phyloP scores from a whole-genome alignment of 2,329 filamentous ascomycete species.

The Aspergillus neoniger region DNA sequence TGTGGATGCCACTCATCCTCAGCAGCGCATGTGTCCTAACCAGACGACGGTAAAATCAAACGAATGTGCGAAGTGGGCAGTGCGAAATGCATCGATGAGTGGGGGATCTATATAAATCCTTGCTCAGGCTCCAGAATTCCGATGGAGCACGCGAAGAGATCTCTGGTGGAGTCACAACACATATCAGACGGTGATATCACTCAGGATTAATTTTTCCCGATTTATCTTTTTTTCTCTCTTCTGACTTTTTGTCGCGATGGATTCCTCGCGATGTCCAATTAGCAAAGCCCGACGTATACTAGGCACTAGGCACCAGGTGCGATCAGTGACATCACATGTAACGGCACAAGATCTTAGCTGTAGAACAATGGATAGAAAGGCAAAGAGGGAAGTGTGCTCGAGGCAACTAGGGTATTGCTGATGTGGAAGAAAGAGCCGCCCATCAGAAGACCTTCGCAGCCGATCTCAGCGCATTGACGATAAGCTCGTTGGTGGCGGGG shows the following conservation, averaged over 20 bases:
- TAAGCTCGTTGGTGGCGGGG: conserved; percentile 11
- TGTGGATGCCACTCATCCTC: conserved; percentile 45
- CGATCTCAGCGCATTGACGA: conserved; percentile 17
- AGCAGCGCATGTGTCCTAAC: conserved; percentile 2
- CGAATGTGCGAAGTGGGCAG: conserved; percentile 9
- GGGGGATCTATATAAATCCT: conserved; percentile 22
- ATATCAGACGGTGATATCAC: conserved; percentile 29
- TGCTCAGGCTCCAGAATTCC: conserved; percentile 33
- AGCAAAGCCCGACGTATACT: conserved; percentile 13
- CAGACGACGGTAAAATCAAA: conserved; percentile 8
- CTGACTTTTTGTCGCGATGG: conserved; percentile 3
- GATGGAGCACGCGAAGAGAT: conserved; percentile 19
- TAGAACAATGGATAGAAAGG: neutral
- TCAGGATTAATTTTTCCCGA: conserved; percentile 15
- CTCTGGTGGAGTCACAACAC: conserved; percentile 11
- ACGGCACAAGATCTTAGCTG: conserved; percentile 1
- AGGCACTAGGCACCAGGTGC: conserved; percentile 25
- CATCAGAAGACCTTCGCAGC: conserved; percentile 16
- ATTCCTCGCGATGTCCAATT: neutral
- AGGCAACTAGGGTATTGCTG: neutral
- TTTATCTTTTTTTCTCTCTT: neutral
- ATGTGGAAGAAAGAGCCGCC: neutral
- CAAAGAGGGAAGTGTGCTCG: conserved; percentile 2
- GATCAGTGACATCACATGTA: conserved; percentile 27
- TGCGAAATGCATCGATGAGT: conserved; percentile 27